Percentiles rank a stretch among this genome's conserved stretches.
Evolutionary conservation across 352 stramenopile genomes (phyloP).

Genomic region (Phytophthora melonis): DNA sequence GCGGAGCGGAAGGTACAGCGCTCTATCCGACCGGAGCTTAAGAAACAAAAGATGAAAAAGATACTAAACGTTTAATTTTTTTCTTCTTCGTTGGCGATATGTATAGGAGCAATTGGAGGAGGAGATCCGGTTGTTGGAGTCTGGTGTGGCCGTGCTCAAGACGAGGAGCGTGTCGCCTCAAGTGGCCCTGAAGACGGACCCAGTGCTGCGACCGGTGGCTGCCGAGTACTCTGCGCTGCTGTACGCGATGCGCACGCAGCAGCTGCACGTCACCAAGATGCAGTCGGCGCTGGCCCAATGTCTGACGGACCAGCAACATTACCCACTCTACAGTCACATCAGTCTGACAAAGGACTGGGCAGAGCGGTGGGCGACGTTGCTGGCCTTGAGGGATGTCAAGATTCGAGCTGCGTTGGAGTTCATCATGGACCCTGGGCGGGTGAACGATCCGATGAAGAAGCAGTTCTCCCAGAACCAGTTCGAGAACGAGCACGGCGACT

Average conservation of each 20-base stretch:
- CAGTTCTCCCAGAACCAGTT: conserved; percentile 37
- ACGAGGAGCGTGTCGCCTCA: conserved; percentile 13
- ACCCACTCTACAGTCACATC: conserved; percentile 40
- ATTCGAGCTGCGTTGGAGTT: conserved; percentile 36
- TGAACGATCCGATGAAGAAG: conserved; percentile 20
- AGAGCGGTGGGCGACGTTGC: conserved; percentile 25
- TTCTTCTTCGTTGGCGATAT: not conserved
- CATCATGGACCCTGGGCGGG: conserved; percentile 15
- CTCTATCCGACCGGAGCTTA: too few relatives aligned
- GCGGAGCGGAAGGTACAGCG: conserved; percentile 21
- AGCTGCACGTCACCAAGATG: conserved; percentile 32
- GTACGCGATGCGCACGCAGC: conserved; percentile 25
- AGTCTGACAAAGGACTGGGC: conserved; percentile 28
- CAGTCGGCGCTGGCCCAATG: conserved; percentile 34
- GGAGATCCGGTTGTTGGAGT: conserved; percentile 33
- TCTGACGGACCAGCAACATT: conserved; percentile 24
- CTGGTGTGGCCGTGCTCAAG: conserved; percentile 31
- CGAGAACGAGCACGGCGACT: conserved; percentile 35
- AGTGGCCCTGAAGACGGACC: conserved; percentile 23
- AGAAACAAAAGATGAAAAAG: not conserved
- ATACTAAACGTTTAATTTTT: not conserved
- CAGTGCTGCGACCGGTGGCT: conserved; percentile 14
- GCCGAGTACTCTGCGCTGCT: conserved; percentile 13
- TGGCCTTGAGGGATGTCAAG: conserved; percentile 27
- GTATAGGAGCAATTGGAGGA: conserved; percentile 18